Evolutionary conservation across 306 rosid genomes (phyloP).

Genomic region (Inga laurina): DNA sequence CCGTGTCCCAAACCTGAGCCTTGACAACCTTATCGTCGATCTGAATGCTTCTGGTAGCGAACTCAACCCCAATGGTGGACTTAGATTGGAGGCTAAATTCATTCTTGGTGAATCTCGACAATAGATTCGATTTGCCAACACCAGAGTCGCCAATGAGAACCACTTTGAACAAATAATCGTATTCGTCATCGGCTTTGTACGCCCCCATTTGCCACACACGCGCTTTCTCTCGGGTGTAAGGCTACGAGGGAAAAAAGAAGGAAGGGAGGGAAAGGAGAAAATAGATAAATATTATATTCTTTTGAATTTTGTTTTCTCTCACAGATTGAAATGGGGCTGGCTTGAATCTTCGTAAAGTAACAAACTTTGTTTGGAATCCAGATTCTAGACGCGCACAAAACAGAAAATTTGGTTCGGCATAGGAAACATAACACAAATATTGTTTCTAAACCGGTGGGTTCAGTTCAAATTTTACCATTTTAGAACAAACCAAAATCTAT

Average conservation of each 20-base stretch:
- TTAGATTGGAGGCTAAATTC: constrained; percentile 85
- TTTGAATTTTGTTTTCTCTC: background rate
- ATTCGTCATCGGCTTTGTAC: constrained; percentile 82
- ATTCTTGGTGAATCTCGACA: constrained; percentile 72
- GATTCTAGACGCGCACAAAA: constrained; percentile 27
- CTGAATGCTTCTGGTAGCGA: constrained; percentile 82
- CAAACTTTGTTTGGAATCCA: constrained; percentile 11
- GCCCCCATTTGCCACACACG: constrained; percentile 58
- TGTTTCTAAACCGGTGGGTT: background rate
- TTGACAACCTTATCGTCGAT: constrained; percentile 83
- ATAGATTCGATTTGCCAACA: constrained; percentile 44
- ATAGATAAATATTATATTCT: background rate
- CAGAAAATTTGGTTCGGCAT: constrained; percentile 21
- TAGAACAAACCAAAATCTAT: background rate
- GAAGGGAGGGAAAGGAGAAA: background rate
- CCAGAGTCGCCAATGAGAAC: constrained; percentile 88
- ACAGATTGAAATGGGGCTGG: constrained; percentile 16
- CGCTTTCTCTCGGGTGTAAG: constrained; percentile 11
- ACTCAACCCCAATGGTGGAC: constrained; percentile 91
- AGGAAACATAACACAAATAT: background rate
- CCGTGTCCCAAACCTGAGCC: constrained; percentile 98
- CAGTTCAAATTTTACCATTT: background rate
- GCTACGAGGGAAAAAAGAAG: constrained; percentile 14
- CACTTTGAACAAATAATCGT: constrained; percentile 85
- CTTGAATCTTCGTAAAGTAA: constrained; percentile 7